Percentiles rank a stretch among this genome's conserved stretches.
Evolutionary conservation across 2,329 filamentous ascomycete genomes (phyloP).

Genomic region (Paracorniculantispora psalliotae): DNA sequence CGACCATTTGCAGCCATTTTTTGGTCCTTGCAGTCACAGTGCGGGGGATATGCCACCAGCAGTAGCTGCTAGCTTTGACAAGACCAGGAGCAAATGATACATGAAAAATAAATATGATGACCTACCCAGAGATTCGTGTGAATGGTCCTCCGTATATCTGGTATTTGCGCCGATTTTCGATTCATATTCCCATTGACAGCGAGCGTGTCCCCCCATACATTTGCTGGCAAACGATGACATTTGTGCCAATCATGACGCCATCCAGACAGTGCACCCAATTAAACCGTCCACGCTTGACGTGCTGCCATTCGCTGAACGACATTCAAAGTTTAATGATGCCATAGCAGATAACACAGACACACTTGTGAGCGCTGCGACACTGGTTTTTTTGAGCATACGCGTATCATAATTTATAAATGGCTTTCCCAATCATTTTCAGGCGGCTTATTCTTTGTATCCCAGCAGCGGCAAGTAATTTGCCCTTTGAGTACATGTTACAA

Average conservation of each 20-base stretch:
- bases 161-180: too few relatives aligned
- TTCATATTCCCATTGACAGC: too few relatives aligned
- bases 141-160: too few relatives aligned
- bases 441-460: too few relatives aligned
- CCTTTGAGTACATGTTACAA: neutral
- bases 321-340: neutral
- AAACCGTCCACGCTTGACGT: neutral
- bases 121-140: too few relatives aligned
- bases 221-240: constrained; percentile 6
- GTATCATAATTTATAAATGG: neutral
- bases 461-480: neutral
- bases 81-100: too few relatives aligned
- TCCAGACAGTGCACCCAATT: constrained; percentile 1
- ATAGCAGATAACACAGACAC: neutral
- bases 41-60: too few relatives aligned
- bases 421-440: neutral
- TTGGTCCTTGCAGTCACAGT: too few relatives aligned
- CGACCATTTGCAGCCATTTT: too few relatives aligned
- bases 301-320: neutral
- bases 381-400: neutral
- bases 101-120: too few relatives aligned
- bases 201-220: neutral
- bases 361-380: neutral
- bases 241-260: constrained; percentile 11
- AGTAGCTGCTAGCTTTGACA: too few relatives aligned